Base-by-base conservation (phyloP, 352 stramenopile genomes). In the Blastocystis sp. region DNA sequence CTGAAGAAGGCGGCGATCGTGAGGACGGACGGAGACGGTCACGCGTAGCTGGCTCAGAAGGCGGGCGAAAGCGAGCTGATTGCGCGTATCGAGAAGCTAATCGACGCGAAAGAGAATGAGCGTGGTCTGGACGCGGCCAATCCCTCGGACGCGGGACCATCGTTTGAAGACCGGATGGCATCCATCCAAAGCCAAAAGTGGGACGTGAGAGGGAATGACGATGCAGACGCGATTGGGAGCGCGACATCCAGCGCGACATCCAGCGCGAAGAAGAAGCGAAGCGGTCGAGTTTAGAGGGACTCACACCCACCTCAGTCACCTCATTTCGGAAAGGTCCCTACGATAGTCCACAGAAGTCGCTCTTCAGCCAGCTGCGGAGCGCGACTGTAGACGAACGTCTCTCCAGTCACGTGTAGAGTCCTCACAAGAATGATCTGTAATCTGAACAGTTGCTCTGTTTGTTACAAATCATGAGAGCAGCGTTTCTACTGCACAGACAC, bases 1-100 rank as follows among this genome's bases (percentile, higher is more conserved):
- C 29, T 81, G 69, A 81, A 81, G 51, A 81, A 81, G 51, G 69
- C 69, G 34, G 69, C 40, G 36, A 72, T 72, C 27, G 61, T 72
- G 1, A 4, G 61, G 14, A 9, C 16, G 6, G n/a, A n/a, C 7
- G 61, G 27, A n/a, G 14, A 21, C 6, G 14, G 18, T 72, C n/a
- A 72, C n/a, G 32, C 21, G 29, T 57, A 81, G 46, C 27, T 81
- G 16, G 69, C 48, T 21, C 46, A 81, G 51, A 81, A 63, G 51
- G 44, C 69, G 32, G 42, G 42, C 36, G 44, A 32, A 11, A 63
- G 27, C 36, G 46, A 18, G 2, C 42, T 81, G 46, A 27, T 65
- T n/a, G 49, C 53, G 3, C 69, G 46, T 32, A 81, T 81, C 40
- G 69, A 64, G 27, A 32, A 36, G 29, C 48, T 81, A 44, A 81